A percentile compares a stretch with the other conserved stretches of the same genome.
Evolutionary conservation across 768 basidiomycete species (phyloP).

Genomic region (Auricularia heimuer): DNA sequence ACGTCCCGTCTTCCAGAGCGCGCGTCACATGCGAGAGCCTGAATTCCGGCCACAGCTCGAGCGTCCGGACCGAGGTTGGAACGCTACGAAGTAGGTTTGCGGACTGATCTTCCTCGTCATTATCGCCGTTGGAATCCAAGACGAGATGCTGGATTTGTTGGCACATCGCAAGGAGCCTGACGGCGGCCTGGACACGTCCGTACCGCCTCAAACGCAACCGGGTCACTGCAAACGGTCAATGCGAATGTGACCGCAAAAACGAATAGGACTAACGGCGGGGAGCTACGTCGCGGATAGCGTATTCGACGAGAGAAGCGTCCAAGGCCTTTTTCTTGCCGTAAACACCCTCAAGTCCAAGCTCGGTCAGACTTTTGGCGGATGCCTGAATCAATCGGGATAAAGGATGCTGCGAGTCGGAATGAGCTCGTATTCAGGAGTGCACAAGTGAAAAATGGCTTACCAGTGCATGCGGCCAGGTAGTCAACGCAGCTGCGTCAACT

Average conservation of each 20-base stretch:
- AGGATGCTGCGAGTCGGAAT: background rate
- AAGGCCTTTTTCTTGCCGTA: background rate
- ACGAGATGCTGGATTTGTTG: background rate
- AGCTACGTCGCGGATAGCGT: background rate
- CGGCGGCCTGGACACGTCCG: background rate
- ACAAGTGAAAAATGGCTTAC: background rate
- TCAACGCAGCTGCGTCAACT: background rate
- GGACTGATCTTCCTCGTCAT: background rate
- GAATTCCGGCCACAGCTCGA: background rate
- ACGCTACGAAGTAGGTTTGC: background rate
- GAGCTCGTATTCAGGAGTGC: background rate
- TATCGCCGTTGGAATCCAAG: background rate
- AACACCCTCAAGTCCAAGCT: background rate
- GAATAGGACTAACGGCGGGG: background rate
- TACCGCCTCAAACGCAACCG: background rate
- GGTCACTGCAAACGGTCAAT: background rate
- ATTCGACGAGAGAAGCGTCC: background rate
- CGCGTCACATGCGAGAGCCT: background rate
- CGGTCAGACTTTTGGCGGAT: background rate
- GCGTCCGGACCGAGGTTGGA: background rate
- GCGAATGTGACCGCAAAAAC: background rate
- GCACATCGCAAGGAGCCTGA: background rate
- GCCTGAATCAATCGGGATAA: background rate
- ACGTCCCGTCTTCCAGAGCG: background rate
- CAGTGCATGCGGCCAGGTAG: background rate